A percentile compares a stretch with the other conserved stretches of the same genome.
Evolutionary conservation across 257 asterid genomes (phyloP).

Genomic region (Fraxinus cuspidata): DNA sequence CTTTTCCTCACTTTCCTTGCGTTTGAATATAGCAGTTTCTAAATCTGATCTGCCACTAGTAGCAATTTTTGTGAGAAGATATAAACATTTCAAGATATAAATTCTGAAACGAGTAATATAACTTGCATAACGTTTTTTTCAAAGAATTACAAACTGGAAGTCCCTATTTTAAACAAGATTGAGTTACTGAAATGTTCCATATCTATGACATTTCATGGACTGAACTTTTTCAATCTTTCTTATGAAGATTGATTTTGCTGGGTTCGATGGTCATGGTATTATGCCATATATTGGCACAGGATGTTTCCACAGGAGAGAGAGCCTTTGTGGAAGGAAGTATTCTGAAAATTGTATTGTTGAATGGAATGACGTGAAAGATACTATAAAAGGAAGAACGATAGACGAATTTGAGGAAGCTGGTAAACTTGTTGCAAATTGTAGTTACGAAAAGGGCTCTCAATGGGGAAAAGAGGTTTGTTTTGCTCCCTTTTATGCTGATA

Average conservation of each 20-base stretch:
- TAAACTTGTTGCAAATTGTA: slow-evolving; percentile 57
- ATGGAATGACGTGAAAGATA: slow-evolving; percentile 22
- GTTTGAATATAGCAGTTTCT: not conserved
- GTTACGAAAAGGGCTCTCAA: slow-evolving; percentile 61
- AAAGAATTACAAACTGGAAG: no score
- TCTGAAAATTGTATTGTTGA: slow-evolving; percentile 23
- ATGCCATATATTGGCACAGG: slow-evolving; percentile 65
- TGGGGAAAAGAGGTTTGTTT: slow-evolving; percentile 75
- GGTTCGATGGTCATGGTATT: slow-evolving; percentile 54
- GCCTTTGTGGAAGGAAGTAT: slow-evolving; percentile 50
- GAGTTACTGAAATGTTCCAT: not conserved
- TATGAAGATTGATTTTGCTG: slow-evolving; percentile 61
- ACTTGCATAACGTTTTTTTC: not conserved
- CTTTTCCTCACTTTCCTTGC: not conserved
- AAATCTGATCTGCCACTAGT: not conserved
- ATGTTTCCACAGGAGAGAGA: slow-evolving; percentile 69
- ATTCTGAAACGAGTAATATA: no score
- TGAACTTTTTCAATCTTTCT: not conserved
- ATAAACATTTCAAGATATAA: not conserved
- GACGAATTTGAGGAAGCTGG: slow-evolving; percentile 60
- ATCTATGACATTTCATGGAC: not conserved
- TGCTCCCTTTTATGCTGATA: not conserved
- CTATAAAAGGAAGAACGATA: slow-evolving; percentile 24
- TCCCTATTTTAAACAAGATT: not conserved
- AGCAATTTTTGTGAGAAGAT: not conserved